Evolutionary conservation across 805 yeast genomes (phyloP), one percentile per base, ranked within the genome.

Genomic region (Metschnikowia hibisci): DNA sequence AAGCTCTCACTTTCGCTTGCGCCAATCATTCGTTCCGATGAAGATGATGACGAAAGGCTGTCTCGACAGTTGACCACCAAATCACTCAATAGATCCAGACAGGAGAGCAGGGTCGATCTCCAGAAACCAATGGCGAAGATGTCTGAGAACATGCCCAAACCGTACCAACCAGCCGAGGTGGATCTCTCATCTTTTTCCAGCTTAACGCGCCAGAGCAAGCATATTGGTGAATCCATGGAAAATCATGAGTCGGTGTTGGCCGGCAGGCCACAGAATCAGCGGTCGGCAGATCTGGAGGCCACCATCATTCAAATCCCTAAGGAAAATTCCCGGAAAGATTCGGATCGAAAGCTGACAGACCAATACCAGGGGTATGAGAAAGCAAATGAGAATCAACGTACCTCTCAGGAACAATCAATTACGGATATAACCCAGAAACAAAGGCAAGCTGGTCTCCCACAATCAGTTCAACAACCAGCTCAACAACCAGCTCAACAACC

Each of bases 151-250:
- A 25, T 42, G 26, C 40, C 40, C 27, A 66, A 60, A 41, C 74
- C 74, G 2, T 71, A 70, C 51, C 67, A 67, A 45, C 76, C 76
- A 1, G 75, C 76, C 2, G 71, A 69, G 46, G 76, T 71, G 6
- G 76, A 71, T 44, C 63, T 71, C 41, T 63, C 70, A 23, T 56
- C 69, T 23, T 71, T 71, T 56, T 68, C 73, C 6, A 67, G 74
- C 48, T 59, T 71, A 39, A 71, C 76, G 9, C 55, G 75, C 35
- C 76, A 71, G 50, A 70, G 50, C 41, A 44, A 43, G 41, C 50
- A 50, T 34, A 20, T 37, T 27, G 40, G 28, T 8, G 33, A 20
- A 9, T 18, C 32, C 3, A 20, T 37, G 40, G 28, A 13, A 10
- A 27, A 13, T 7, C 30, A 12, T 4, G 30, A 27, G 30, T 13